A percentile compares a stretch with the other conserved stretches of the same genome.
Conservation (phyloP, 805 yeast genomes). For the Monosporozyma solicola region DNA sequence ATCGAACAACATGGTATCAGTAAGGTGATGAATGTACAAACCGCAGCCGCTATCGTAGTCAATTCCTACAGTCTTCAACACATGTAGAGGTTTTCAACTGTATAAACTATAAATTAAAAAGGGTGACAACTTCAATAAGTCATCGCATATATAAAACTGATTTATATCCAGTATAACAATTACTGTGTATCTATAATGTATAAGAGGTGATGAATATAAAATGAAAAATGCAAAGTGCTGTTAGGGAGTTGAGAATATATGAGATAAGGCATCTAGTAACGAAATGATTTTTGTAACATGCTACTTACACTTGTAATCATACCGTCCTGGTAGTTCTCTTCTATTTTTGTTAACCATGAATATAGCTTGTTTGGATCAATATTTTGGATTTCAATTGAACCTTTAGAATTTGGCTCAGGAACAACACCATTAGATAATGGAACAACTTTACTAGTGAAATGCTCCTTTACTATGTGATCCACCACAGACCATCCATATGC, state of each 20-base stretch:
- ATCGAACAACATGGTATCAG: conserved; percentile 88
- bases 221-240: not conserved
- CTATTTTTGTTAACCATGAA: conserved; percentile 1
- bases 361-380: conserved; percentile 1
- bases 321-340: not conserved
- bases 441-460: conserved; percentile 33
- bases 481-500: conserved; percentile 81
- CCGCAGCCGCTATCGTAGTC: conserved; percentile 90
- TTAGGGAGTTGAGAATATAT: not conserved
- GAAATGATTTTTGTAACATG: not conserved
- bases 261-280: not conserved
- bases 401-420: not conserved
- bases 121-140: not conserved
- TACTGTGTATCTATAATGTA: not conserved
- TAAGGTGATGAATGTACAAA: conserved; percentile 92
- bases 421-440: not conserved
- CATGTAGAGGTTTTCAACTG: conserved; percentile 11
- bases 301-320: not conserved
- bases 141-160: not conserved
- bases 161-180: not conserved
- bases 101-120: too few relatives aligned
- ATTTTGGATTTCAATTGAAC: not conserved
- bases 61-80: conserved; percentile 65
- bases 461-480: conserved; percentile 52
- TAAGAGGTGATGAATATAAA: not conserved